A percentile compares a stretch with the other conserved stretches of the same genome.
These are phyloP conservation scores for Cyclotella atomus DNA, from an alignment of 108 stramenopile species.

Conservation along the genomic window DNA sequence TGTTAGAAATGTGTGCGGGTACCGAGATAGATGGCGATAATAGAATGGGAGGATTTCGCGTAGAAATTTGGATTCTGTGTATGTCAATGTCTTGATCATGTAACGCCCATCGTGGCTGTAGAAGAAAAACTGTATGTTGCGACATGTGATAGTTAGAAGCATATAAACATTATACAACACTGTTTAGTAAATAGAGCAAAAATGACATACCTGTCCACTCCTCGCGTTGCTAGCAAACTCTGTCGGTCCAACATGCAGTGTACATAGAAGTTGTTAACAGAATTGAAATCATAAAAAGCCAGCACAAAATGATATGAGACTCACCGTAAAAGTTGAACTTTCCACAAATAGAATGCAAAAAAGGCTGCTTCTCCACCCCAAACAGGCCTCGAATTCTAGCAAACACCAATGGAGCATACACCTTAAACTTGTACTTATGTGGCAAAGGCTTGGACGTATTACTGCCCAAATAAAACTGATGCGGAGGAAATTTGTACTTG, in stretches of 20 bases:
- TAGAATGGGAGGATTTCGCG: slow-evolving; percentile 86
- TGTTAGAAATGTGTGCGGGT: slow-evolving; percentile 81
- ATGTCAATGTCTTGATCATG: slow-evolving; percentile 88
- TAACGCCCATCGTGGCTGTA: slow-evolving; percentile 90
- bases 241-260: background rate
- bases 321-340: slow-evolving; percentile 78
- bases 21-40: slow-evolving; percentile 70
- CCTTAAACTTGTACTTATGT: slow-evolving; percentile 91
- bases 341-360: slow-evolving; percentile 84
- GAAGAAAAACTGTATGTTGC: slow-evolving; percentile 96
- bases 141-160: background rate
- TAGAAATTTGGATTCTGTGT: slow-evolving; percentile 85
- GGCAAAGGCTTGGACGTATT: slow-evolving; percentile 40
- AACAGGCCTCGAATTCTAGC: slow-evolving; percentile 59
- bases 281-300: background rate
- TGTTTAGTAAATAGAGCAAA: no score
- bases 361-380: slow-evolving; percentile 72
- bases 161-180: no score
- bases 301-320: background rate
- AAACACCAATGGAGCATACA: slow-evolving; percentile 79
- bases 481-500: slow-evolving; percentile 52
- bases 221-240: slow-evolving; percentile 92
- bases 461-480: slow-evolving; percentile 44
- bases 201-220: slow-evolving; percentile 69
- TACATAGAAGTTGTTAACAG: background rate